These are phyloP conservation scores for Neohortaea acidophila DNA, from an alignment of 495 filamentous ascomycete genomes.

Conservation along the genomic window DNA sequence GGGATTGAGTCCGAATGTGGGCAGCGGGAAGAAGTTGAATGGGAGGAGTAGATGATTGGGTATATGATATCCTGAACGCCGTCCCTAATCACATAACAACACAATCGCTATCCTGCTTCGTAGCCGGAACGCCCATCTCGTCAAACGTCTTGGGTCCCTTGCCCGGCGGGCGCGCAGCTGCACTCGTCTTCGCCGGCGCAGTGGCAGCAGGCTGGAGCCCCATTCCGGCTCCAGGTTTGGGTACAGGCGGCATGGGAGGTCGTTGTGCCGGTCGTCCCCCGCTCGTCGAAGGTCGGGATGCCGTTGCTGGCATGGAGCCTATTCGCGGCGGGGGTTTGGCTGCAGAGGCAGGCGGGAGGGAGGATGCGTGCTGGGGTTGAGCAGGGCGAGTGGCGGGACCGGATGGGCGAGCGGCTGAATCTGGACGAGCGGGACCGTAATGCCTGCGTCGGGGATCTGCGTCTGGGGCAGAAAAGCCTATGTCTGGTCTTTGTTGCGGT, in stretches of 20 bases:
- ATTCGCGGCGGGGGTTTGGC: background rate
- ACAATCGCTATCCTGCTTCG: slow-evolving; percentile 71
- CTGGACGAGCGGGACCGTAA: too few species aligned
- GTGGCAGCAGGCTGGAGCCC: slow-evolving; percentile 24
- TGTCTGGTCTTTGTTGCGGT: slow-evolving; percentile 16
- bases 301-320: slow-evolving; percentile 1
- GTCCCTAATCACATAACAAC: slow-evolving; percentile 34
- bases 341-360: background rate
- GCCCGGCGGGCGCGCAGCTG: slow-evolving; percentile 32
- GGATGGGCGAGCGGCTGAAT: slow-evolving; percentile 9
- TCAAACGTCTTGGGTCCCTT: slow-evolving; percentile 94
- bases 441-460: slow-evolving; percentile 17
- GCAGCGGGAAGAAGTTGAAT: too few species aligned
- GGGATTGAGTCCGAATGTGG: too few species aligned
- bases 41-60: too few species aligned
- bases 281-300: slow-evolving; percentile 14
- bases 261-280: background rate
- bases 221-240: slow-evolving; percentile 1
- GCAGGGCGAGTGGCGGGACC: background rate
- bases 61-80: too few species aligned
- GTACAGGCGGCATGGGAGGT: slow-evolving; percentile 6
- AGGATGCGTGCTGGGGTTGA: background rate
- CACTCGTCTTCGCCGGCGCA: slow-evolving; percentile 2
- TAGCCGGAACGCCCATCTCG: slow-evolving; percentile 84
- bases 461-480: slow-evolving; percentile 22